Evolutionary conservation across 352 stramenopile genomes (phyloP).

Genomic region (Pythium guiyangense): DNA sequence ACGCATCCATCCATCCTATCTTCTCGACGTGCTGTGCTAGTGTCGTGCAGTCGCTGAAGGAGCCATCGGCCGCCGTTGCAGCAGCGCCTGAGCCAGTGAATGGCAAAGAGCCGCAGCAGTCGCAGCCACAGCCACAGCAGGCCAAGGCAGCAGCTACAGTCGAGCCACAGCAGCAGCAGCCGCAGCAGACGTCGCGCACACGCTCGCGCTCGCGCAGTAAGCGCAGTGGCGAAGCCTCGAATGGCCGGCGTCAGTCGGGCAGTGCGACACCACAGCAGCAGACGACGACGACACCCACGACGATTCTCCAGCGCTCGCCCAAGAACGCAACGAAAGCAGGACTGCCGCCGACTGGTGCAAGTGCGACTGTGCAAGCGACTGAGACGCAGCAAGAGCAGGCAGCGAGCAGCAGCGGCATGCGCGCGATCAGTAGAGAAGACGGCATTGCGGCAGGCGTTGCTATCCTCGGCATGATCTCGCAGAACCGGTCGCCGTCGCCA

Average conservation of each 20-base stretch:
- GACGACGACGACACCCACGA: constrained; percentile 25
- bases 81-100: constrained; percentile 9
- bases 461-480: constrained; percentile 81
- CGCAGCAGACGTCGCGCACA: constrained; percentile 19
- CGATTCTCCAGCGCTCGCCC: constrained; percentile 62
- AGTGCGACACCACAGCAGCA: constrained; percentile 3
- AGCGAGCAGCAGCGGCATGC: constrained; percentile 32
- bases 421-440: constrained; percentile 71
- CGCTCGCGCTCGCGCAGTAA: constrained; percentile 53
- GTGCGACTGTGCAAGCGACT: neutral
- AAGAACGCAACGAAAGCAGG: constrained; percentile 23
- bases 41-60: constrained; percentile 61
- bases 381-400: constrained; percentile 19
- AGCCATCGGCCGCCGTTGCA: constrained; percentile 19
- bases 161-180: neutral
- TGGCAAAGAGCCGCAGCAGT: constrained; percentile 10
- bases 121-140: too few species aligned
- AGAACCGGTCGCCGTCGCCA: constrained; percentile 18
- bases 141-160: constrained; percentile 3
- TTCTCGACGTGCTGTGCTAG: constrained; percentile 21
- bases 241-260: constrained; percentile 24
- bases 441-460: constrained; percentile 76
- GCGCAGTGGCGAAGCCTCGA: constrained; percentile 23
- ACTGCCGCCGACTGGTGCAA: constrained; percentile 7
- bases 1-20: neutral